These are phyloP conservation scores for Scutellaria baicalensis DNA, from an alignment of 257 asterid genomes.

Conservation along the genomic window DNA sequence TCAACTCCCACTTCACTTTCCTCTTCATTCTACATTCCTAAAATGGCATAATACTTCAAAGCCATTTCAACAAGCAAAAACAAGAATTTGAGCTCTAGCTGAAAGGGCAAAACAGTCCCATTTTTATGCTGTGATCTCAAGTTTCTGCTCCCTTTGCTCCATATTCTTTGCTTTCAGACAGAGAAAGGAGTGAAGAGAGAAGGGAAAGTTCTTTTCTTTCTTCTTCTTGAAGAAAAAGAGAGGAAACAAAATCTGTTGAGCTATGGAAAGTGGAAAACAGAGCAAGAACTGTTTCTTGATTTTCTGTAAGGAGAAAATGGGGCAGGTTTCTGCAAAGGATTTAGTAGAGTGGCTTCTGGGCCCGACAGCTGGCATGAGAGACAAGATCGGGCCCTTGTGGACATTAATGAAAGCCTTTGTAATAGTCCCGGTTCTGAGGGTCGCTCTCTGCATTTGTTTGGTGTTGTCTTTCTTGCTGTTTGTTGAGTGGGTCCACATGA, in stretches of 20 bases:
- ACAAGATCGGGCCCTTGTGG: slow-evolving; percentile 29
- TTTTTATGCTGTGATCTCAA: neutral
- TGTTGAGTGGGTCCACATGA: slow-evolving; percentile 54
- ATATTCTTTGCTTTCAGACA: slow-evolving; percentile 16
- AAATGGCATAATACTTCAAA: neutral
- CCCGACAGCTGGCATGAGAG: slow-evolving; percentile 15
- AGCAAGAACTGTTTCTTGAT: slow-evolving; percentile 18
- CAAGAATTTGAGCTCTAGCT: neutral
- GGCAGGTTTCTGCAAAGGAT: slow-evolving; percentile 7
- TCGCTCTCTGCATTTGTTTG: slow-evolving; percentile 34
- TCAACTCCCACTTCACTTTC: neutral
- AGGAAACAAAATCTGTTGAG: neutral
- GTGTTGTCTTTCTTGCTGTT: slow-evolving; percentile 47
- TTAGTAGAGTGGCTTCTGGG: slow-evolving; percentile 23
- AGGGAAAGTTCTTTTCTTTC: no score
- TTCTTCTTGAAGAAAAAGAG: neutral
- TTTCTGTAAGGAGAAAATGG: slow-evolving; percentile 14
- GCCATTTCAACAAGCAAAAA: neutral
- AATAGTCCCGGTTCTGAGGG: slow-evolving; percentile 39
- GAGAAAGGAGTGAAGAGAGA: neutral
- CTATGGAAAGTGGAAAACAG: slow-evolving; percentile 7
- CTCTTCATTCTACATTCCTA: neutral
- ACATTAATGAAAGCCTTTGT: slow-evolving; percentile 12
- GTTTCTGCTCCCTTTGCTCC: neutral
- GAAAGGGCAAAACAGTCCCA: neutral